Base-by-base conservation (phyloP, 1,284 basidiomycete species). In the Chalciporus piperatoides region DNA sequence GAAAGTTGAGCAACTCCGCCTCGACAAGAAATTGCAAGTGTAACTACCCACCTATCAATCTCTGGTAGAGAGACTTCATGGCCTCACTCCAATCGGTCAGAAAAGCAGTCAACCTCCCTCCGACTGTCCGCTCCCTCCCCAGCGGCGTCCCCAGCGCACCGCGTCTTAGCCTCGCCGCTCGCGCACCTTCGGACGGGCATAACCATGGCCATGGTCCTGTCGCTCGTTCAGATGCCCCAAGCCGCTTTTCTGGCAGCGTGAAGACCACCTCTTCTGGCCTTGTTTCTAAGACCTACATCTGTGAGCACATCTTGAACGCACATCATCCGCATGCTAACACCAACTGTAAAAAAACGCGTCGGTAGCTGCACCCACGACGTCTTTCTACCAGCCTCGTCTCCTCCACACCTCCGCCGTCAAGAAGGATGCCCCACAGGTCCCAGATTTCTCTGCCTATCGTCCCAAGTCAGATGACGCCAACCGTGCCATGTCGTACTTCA, bases 401-500 rank as follows among this genome's bases (percentile, higher is more conserved):
- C 70, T 91, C 40, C 86, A 89, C 66, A 86, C 86, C 57, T 85
- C 89, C 59, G 76, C 79, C 49, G 71, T 75, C 57, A 71, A 71
- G 54, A 80, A 77, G 55, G 82, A 84, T 57, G 82, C 82, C 23
- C 80, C 84, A 47, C 77, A 90, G 57, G 91, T 97, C 21, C 96
- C 97, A 59, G 87, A 98, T 77, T 95, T 90, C 68, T 81, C 82
- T 49, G 72, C 81, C 41, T 98, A 98, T 78, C 84, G 87, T 60
- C 78, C 87, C 45, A 78, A 81, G 65, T 80, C 84, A 57, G 75
- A 82, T 41, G 74, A 79, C 44, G 76, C 71, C 56, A 92, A 92
- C 79, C 88, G 91, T 61, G 86, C 90, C 52, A 76, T 97, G 54
- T 91, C 90, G 33, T 99, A 99, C 80, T 92, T 98, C 73, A 92